Percentiles rank a stretch among this genome's conserved stretches.
phyloP scores from a whole-genome alignment of 1,284 basidiomycete species.

The Ustilago nuda region DNA sequence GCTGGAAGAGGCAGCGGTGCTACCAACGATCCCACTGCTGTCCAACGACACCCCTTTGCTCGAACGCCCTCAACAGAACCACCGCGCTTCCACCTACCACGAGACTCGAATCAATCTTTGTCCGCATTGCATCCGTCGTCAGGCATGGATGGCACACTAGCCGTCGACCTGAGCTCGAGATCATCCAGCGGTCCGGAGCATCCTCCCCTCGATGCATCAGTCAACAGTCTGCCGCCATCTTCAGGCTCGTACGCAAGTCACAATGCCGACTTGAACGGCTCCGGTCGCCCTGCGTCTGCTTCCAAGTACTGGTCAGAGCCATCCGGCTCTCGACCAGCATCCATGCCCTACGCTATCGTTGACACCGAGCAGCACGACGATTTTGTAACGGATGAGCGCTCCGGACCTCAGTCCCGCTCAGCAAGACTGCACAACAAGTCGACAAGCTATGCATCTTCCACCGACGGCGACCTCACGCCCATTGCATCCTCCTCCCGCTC shows the following conservation, averaged over 20 bases:
- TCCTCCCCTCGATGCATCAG: constrained; percentile 20
- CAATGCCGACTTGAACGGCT: not conserved
- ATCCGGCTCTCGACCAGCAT: constrained; percentile 9
- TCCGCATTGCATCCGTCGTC: constrained; percentile 8
- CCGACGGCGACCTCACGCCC: constrained; percentile 51
- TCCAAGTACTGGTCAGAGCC: constrained; percentile 40
- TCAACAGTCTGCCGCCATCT: constrained; percentile 17
- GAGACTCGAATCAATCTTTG: constrained; percentile 4
- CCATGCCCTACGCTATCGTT: constrained; percentile 11
- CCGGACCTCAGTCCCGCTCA: constrained; percentile 22
- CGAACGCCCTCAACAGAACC: constrained; percentile 42
- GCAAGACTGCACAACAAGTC: constrained; percentile 25
- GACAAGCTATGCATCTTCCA: constrained; percentile 51
- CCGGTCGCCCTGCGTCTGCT: constrained; percentile 2
- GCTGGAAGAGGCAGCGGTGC: not conserved
- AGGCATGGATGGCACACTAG: constrained; percentile 15
- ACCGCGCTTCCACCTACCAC: constrained; percentile 38
- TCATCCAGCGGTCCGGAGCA: constrained; percentile 17
- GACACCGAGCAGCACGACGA: constrained; percentile 6
- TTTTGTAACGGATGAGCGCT: constrained; percentile 17
- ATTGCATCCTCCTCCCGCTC: constrained; percentile 37
- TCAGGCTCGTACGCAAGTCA: constrained; percentile 12
- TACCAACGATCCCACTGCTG: constrained; percentile 9
- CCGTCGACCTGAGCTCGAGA: constrained; percentile 28
- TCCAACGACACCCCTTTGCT: constrained; percentile 38